These are phyloP conservation scores for Phialemonium atrogriseum DNA, from an alignment of 2,329 filamentous ascomycete genomes.

Conservation along the genomic window DNA sequence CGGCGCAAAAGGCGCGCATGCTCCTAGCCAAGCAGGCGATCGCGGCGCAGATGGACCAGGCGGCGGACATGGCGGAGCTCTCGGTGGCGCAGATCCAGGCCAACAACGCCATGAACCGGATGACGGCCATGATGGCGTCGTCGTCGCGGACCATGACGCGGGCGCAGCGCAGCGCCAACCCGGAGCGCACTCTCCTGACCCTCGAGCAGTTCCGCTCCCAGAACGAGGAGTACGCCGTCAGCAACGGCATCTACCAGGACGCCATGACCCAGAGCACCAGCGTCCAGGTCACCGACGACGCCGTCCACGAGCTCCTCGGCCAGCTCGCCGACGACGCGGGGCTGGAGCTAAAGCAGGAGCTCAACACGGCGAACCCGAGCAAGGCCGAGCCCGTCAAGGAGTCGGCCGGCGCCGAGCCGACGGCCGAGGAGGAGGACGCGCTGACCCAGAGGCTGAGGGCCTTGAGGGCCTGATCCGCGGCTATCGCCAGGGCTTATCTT, in stretches of 20 bases:
- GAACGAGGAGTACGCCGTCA: slow-evolving; percentile 57
- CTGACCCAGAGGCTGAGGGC: slow-evolving; percentile 54
- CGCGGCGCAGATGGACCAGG: slow-evolving; percentile 55
- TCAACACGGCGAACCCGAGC: slow-evolving; percentile 48
- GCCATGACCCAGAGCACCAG: slow-evolving; percentile 72
- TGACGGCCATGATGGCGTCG: slow-evolving; percentile 56
- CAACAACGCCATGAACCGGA: slow-evolving; percentile 57
- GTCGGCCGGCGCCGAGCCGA: slow-evolving; percentile 54
- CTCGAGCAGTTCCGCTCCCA: slow-evolving; percentile 54
- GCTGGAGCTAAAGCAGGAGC: slow-evolving; percentile 70
- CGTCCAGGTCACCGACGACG: slow-evolving; percentile 67
- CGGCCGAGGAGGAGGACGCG: slow-evolving; percentile 71
- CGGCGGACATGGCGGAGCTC: slow-evolving; percentile 56
- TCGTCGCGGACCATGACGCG: slow-evolving; percentile 50
- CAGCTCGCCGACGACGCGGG: slow-evolving; percentile 85
- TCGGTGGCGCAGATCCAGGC: slow-evolving; percentile 54
- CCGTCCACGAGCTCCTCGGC: slow-evolving; percentile 76
- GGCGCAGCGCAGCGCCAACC: slow-evolving; percentile 50
- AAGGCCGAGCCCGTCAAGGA: slow-evolving; percentile 47
- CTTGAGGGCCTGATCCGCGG: slow-evolving; percentile 36
- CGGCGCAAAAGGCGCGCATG: slow-evolving; percentile 56
- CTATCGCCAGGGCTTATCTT: no score
- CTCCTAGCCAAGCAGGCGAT: slow-evolving; percentile 54
- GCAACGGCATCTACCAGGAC: slow-evolving; percentile 73
- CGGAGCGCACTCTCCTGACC: slow-evolving; percentile 51